Conservation (phyloP, 805 yeast genomes). For the Saccharomycopsis amapae region DNA sequence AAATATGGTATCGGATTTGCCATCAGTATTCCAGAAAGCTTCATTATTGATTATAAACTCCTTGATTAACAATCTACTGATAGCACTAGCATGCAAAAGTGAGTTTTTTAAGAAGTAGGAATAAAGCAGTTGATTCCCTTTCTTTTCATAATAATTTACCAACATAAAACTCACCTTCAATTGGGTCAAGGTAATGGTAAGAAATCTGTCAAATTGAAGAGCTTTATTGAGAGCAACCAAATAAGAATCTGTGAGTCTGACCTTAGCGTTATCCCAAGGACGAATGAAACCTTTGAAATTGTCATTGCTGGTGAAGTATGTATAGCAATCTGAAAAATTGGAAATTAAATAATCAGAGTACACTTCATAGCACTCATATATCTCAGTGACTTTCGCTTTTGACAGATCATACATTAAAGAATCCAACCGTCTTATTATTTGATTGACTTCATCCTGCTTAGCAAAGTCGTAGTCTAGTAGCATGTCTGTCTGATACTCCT, state of each 20-base stretch:
- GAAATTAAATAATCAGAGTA: background rate
- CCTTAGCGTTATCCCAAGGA: no score
- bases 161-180: conserved; percentile 5
- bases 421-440: background rate
- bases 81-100: background rate
- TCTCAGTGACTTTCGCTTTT: background rate
- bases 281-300: conserved; percentile 4
- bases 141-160: conserved; percentile 6
- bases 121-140: background rate
- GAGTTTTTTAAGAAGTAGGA: background rate
- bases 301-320: background rate
- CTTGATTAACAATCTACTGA: background rate
- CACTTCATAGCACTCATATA: background rate
- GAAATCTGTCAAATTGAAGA: conserved; percentile 1
- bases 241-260: background rate
- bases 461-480: background rate
- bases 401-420: background rate
- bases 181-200: background rate
- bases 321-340: background rate
- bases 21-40: conserved; percentile 1
- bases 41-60: background rate
- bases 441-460: background rate
- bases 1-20: background rate
- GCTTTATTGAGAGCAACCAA: conserved; percentile 1
- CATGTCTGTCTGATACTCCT: background rate